Evolutionary conservation across 176 grass and related monocot species (phyloP).

Genomic region (Melocanna baccifera): DNA sequence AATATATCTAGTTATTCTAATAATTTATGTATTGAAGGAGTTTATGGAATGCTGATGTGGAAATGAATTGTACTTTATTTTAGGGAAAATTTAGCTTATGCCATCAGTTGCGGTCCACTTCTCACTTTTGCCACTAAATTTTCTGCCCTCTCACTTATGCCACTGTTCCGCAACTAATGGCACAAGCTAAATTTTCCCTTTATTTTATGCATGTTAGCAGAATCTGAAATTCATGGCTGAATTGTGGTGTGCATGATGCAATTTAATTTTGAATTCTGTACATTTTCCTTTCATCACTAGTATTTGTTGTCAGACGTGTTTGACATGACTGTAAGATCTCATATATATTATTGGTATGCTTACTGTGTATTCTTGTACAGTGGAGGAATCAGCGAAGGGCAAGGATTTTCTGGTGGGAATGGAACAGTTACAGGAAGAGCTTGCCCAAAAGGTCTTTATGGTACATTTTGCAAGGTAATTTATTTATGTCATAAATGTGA

Average conservation of each 20-base stretch:
- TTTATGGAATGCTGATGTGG: not conserved
- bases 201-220: not conserved
- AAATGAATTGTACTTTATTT: not conserved
- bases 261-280: not conserved
- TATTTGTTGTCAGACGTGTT: not conserved
- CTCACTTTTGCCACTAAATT: no score
- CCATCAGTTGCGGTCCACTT: no score
- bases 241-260: conserved; percentile 6
- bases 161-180: no score
- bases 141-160: no score
- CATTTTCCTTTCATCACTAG: not conserved
- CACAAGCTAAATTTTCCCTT: no score
- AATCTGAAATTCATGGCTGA: conserved; percentile 19
- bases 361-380: conserved; percentile 41
- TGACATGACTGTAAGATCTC: not conserved
- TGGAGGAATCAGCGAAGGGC: conserved; percentile 69
- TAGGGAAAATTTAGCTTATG: not conserved
- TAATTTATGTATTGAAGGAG: not conserved
- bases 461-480: conserved; percentile 95
- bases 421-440: conserved; percentile 91
- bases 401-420: conserved; percentile 81
- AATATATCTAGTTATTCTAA: no score
- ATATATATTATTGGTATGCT: not conserved
- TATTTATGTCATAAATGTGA: conserved; percentile 6
- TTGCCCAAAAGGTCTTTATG: conserved; percentile 96